Percentiles rank a stretch among this genome's conserved stretches.
Conservation (phyloP, 176 grass and related monocot species). For the Phragmites australis region DNA sequence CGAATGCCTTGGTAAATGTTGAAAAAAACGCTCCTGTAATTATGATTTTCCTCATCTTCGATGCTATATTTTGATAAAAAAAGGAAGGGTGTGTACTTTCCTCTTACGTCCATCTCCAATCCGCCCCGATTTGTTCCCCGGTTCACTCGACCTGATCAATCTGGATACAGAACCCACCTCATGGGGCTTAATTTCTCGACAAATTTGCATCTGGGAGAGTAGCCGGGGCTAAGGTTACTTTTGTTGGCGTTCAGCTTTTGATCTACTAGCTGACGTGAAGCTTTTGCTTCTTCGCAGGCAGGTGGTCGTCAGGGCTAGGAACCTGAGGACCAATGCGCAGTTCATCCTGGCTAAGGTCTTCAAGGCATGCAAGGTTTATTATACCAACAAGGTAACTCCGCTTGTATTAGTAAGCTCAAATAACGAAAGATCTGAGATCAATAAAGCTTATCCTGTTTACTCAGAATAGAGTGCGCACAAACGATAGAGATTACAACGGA, state of each 20-base stretch:
- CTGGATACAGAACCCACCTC: constrained; percentile 19
- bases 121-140: constrained; percentile 28
- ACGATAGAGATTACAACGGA: neutral
- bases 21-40: no score
- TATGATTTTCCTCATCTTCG: no score
- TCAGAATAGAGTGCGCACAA: neutral
- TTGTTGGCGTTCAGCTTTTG: neutral
- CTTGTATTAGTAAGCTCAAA: neutral
- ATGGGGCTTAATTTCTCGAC: neutral
- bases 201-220: neutral
- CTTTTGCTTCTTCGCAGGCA: constrained; percentile 56
- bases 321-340: constrained; percentile 68
- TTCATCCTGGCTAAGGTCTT: constrained; percentile 87
- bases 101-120: neutral
- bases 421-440: neutral
- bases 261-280: constrained; percentile 4
- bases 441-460: constrained; percentile 2
- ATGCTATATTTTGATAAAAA: no score
- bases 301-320: constrained; percentile 84
- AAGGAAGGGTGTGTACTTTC: constrained; percentile 67
- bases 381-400: constrained; percentile 81
- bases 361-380: constrained; percentile 74
- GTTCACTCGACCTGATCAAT: constrained; percentile 35
- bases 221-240: neutral
- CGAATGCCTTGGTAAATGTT: no score